These are phyloP conservation scores for Aspergillus bertholletiae DNA, from an alignment of 495 filamentous ascomycete species.

Conservation along the genomic window DNA sequence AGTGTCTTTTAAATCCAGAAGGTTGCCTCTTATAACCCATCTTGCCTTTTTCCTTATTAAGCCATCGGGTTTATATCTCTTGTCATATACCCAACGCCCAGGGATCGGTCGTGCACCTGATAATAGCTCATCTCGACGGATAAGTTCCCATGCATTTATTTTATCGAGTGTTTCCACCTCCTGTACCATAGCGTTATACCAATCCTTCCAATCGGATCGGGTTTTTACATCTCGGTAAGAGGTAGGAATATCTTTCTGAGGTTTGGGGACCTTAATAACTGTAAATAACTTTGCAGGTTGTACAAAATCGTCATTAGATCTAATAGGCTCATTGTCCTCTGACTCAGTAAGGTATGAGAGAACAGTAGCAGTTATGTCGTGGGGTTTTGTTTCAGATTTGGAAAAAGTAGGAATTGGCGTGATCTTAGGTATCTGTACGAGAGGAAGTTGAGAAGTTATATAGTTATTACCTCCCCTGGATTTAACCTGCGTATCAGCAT, in stretches of 20 bases:
- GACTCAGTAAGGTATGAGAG: too few relatives aligned
- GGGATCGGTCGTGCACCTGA: neutral
- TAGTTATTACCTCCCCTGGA: too few relatives aligned
- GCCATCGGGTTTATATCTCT: neutral
- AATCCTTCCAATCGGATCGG: neutral
- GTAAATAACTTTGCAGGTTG: neutral
- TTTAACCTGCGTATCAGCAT: too few relatives aligned
- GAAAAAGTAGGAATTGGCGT: too few relatives aligned
- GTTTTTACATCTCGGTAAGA: neutral
- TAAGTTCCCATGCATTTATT: neutral
- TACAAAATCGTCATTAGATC: neutral
- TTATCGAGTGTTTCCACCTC: neutral
- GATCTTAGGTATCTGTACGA: too few relatives aligned
- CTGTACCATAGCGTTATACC: neutral
- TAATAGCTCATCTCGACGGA: neutral
- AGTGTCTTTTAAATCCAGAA: neutral
- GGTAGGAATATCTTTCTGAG: neutral
- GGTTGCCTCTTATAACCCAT: neutral
- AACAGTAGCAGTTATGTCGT: too few relatives aligned
- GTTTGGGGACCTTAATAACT: neutral
- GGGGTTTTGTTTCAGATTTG: too few relatives aligned
- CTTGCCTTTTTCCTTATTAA: neutral
- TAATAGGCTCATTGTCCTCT: neutral
- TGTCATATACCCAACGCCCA: neutral
- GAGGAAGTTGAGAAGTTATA: too few relatives aligned